phyloP scores from a whole-genome alignment of 331 rosid species.

The Quercus lobata region DNA sequence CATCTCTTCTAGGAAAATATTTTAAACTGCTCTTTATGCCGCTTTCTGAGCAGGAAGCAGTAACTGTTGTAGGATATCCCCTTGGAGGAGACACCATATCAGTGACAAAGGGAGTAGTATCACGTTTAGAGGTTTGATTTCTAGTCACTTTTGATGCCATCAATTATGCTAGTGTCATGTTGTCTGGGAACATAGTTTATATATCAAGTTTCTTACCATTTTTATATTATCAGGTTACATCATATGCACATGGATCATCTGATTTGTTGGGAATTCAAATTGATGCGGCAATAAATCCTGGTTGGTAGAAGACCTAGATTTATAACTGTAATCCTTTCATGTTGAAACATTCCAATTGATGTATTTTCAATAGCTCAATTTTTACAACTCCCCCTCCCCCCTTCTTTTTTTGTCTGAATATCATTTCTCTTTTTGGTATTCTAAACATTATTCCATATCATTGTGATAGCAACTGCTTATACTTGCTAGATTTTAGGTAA shows the following conservation, averaged over 20 bases:
- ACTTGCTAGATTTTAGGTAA: constrained; percentile 73
- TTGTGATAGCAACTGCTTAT: constrained; percentile 36
- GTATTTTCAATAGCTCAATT: background rate
- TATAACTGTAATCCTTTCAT: constrained; percentile 8
- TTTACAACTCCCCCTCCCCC: background rate
- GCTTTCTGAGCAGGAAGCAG: constrained; percentile 72
- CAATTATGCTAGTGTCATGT: constrained; percentile 10
- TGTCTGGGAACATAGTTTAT: constrained; percentile 1
- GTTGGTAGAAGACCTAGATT: constrained; percentile 39
- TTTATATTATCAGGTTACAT: constrained; percentile 70
- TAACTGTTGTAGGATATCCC: constrained; percentile 98
- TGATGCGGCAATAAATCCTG: constrained; percentile 99
- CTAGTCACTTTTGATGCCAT: background rate
- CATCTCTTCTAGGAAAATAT: constrained; percentile 16
- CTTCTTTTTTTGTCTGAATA: constrained; percentile 4
- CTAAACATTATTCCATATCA: constrained; percentile 3
- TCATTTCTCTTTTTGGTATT: background rate
- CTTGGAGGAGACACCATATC: constrained; percentile 99
- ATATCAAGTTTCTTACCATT: background rate
- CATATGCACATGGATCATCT: constrained; percentile 96
- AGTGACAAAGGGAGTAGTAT: constrained; percentile 97
- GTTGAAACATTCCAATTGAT: background rate
- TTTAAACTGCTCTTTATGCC: background rate
- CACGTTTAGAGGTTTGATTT: constrained; percentile 86
- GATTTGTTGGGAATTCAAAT: constrained; percentile 97